Conservation (phyloP, 805 yeast species). For the Candida vaughaniae region DNA sequence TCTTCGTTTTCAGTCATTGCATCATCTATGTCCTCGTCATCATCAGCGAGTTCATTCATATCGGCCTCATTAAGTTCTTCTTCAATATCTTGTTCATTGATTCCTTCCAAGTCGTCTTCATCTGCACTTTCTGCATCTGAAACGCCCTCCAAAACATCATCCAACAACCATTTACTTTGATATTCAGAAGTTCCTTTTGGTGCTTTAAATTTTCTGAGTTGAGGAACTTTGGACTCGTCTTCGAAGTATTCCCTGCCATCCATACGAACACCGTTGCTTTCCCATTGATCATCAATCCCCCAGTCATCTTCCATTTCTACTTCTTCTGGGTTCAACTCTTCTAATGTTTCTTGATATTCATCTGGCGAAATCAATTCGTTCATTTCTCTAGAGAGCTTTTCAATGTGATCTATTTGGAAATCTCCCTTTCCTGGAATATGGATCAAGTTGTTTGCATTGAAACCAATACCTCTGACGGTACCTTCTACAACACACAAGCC, state of each 20-base stretch:
- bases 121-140: conserved; percentile 46
- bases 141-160: conserved; percentile 48
- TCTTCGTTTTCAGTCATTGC: conserved; percentile 40
- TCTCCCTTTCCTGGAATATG: conserved; percentile 93
- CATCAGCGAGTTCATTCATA: conserved; percentile 25
- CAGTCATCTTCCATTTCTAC: conserved; percentile 43
- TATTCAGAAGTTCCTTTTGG: conserved; percentile 77
- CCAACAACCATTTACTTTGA: conserved; percentile 73
- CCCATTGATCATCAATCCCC: conserved; percentile 24
- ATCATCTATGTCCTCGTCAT: conserved; percentile 6
- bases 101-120: conserved; percentile 40
- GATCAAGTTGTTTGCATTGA: conserved; percentile 71
- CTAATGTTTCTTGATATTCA: conserved; percentile 55
- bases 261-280: conserved; percentile 48
- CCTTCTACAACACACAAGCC: conserved; percentile 68
- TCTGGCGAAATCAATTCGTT: conserved; percentile 25
- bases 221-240: conserved; percentile 7
- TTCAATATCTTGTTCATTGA: conserved; percentile 17
- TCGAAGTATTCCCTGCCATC: conserved; percentile 56
- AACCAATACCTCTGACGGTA: conserved; percentile 81
- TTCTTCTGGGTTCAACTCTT: conserved; percentile 56
- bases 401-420: conserved; percentile 70
- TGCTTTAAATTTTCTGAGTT: conserved; percentile 36
- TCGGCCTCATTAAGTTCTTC: conserved; percentile 14
- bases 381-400: conserved; percentile 37